Evolutionary conservation across 257 asterid genomes (phyloP).

Genomic region (Solanum habrochaites): DNA sequence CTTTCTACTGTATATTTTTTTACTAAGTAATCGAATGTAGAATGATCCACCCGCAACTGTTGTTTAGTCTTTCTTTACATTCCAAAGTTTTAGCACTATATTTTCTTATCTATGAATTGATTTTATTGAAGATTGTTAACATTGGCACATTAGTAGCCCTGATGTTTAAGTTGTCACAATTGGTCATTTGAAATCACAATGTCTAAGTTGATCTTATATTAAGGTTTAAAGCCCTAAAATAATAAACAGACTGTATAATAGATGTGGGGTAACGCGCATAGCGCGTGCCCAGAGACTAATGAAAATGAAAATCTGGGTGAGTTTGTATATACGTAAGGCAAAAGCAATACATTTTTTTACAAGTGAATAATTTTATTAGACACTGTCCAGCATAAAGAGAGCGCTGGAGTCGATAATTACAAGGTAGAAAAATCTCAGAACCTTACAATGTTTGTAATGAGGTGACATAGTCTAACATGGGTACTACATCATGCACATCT

Average conservation of each 20-base stretch:
- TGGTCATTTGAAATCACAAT: no score
- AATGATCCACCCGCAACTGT: not conserved
- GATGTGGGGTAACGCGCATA: not conserved
- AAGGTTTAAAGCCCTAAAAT: not conserved
- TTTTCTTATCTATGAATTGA: not conserved
- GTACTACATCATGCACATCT: not conserved
- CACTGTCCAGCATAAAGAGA: not conserved
- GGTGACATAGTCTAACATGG: not conserved
- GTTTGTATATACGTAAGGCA: not conserved
- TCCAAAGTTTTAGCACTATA: not conserved
- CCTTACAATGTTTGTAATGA: not conserved
- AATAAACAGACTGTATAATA: not conserved
- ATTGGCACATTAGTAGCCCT: not conserved
- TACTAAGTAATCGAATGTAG: not conserved
- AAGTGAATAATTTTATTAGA: not conserved
- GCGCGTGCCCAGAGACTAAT: not conserved
- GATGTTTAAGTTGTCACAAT: not conserved
- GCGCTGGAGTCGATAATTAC: not conserved
- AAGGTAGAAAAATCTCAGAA: not conserved
- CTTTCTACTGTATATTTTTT: not conserved
- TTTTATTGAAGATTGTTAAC: not conserved
- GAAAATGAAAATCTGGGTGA: not conserved
- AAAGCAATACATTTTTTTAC: not conserved
- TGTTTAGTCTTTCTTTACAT: not conserved
- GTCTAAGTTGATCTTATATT: no score